Percentiles rank a stretch among this genome's conserved stretches.
Conservation (phyloP, 441 rosid genomes). For the Euphorbia neoarborescens region DNA sequence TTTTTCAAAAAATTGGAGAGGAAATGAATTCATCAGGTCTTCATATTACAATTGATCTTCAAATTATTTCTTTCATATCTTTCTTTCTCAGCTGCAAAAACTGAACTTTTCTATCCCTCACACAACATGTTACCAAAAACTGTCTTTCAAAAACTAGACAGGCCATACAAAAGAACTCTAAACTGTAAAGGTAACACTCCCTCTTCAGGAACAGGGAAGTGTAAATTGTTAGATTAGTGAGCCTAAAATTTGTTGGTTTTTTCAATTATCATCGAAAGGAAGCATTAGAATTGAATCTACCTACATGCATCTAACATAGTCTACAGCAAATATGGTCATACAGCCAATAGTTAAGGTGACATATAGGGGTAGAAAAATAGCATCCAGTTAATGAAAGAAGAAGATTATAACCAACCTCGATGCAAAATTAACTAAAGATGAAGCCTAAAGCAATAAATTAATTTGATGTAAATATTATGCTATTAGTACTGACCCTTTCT, state of each 20-base stretch:
- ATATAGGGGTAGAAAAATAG: background rate
- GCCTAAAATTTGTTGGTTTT: background rate
- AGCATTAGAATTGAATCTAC: background rate
- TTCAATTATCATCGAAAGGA: background rate
- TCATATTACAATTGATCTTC: background rate
- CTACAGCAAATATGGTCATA: background rate
- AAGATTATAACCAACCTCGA: background rate
- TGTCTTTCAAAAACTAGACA: background rate
- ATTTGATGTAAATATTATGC: background rate
- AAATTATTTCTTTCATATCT: background rate
- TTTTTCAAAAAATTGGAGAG: background rate
- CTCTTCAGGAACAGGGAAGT: background rate
- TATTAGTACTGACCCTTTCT: conserved; percentile 43
- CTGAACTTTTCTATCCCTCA: background rate
- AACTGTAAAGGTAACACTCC: background rate
- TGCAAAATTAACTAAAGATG: background rate
- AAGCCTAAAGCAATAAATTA: background rate
- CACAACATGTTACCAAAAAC: background rate
- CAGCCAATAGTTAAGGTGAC: background rate
- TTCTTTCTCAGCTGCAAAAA: background rate
- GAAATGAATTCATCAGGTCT: background rate
- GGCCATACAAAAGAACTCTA: background rate
- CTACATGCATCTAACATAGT: background rate
- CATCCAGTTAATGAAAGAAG: conserved; percentile 3
- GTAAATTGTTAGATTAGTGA: background rate